phyloP scores from a whole-genome alignment of 331 rosid species.

The Prunus yedoensis region DNA sequence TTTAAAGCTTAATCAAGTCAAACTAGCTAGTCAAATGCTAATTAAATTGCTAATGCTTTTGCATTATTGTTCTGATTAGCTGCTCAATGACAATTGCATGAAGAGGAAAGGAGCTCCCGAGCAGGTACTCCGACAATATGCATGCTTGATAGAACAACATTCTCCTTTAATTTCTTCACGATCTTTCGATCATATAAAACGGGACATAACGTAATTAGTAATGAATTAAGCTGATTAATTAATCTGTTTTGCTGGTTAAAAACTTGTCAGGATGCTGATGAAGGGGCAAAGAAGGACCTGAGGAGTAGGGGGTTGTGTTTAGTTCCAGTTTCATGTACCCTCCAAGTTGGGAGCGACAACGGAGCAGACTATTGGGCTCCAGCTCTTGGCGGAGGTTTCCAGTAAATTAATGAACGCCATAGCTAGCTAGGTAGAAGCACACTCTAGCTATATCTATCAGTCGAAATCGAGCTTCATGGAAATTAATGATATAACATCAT shows the following conservation, averaged over 20 bases:
- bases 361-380: conserved; percentile 99
- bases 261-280: conserved; percentile 40
- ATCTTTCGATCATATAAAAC: too few relatives aligned
- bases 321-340: conserved; percentile 95
- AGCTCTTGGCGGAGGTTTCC: conserved; percentile 63
- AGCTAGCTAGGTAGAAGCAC: conserved; percentile 32
- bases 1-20: conserved; percentile 25
- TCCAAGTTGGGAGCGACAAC: conserved; percentile 91
- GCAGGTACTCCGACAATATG: conserved; percentile 25
- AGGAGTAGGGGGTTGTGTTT: conserved; percentile 94
- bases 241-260: neutral
- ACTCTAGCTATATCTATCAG: neutral
- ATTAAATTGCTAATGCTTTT: conserved; percentile 8
- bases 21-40: neutral
- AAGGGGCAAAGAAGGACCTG: conserved; percentile 72
- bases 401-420: conserved; percentile 29
- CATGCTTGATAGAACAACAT: neutral
- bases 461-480: conserved; percentile 41
- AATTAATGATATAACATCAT: conserved; percentile 84
- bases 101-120: conserved; percentile 64
- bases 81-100: conserved; percentile 76
- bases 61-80: conserved; percentile 36
- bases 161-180: neutral
- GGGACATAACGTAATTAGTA: too few relatives aligned
- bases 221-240: neutral